Evolutionary conservation across 257 asterid species (phyloP), one percentile per base, ranked within the genome.

Genomic region (Scutellaria galericulata): DNA sequence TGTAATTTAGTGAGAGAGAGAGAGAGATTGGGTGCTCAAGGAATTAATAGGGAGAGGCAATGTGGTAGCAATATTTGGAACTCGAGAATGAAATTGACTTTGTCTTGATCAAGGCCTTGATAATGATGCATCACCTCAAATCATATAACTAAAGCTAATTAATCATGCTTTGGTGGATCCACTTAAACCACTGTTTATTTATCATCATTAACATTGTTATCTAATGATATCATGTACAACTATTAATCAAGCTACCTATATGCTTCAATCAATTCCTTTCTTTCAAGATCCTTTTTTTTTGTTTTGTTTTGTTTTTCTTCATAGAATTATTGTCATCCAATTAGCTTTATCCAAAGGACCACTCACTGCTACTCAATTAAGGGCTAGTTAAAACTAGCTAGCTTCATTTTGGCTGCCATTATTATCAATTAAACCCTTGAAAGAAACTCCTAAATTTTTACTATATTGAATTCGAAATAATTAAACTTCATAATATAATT

Each of bases 61-160:
- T 31, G 37, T 31, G 4, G 37, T 31, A 4, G 37, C 27, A 37
- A 46, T 46, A 62, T 81, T 84, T 78, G 86, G 89, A 79, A 80
- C 81, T 82, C 82, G 72, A 84, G 83, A 75, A 81, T 50, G 67
- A 59, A 44, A 68, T 79, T 75, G 86, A 83, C 87, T 77, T 74
- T 7, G 61, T 81, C 51, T 72, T 58, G 44, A 78, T 66, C 66
- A 68, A 50, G 68, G 68, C 78, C 27, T 79, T 73, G 85, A 80
- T 71, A 85, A 76, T 62, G 82, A 85, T 85, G 84, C 82, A 77
- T 72, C 78, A 84, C 66, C 84, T 78, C 50, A 72, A 71, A 56
- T 73, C 72, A 69, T 48, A 60, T 58, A 77, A 74, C 45, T 75
- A 78, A 70, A 78, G 73, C 77, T 60, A 75, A 66, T 76, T 75